Percentiles rank a stretch among this genome's conserved stretches.
phyloP scores from a whole-genome alignment of 176 grass and related monocot species.

The Calamus simplicifolius region DNA sequence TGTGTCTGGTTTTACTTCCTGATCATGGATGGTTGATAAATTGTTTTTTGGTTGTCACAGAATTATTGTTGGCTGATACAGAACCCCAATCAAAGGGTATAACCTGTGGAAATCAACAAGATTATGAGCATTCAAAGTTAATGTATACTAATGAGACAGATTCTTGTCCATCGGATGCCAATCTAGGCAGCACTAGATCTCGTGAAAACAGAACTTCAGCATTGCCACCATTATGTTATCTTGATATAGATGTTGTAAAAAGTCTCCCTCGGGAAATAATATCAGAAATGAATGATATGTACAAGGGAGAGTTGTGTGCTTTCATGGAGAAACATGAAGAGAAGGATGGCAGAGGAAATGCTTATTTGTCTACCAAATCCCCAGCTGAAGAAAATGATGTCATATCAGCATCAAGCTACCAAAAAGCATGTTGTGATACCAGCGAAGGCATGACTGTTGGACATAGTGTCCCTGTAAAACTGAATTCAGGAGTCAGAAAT shows the following conservation, averaged over 20 bases:
- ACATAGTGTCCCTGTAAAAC: too few relatives aligned
- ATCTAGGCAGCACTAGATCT: slow-evolving; percentile 31
- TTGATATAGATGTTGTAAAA: slow-evolving; percentile 82
- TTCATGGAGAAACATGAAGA: slow-evolving; percentile 25
- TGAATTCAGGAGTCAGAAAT: too few relatives aligned
- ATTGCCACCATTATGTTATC: slow-evolving; percentile 52
- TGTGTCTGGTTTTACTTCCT: too few relatives aligned
- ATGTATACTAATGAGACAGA: slow-evolving; percentile 8
- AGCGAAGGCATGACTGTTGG: too few relatives aligned
- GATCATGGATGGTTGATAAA: neutral
- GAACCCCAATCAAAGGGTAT: neutral
- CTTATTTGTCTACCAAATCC: slow-evolving; percentile 25
- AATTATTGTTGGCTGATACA: neutral
- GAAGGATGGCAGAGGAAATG: slow-evolving; percentile 21
- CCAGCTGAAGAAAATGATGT: neutral
- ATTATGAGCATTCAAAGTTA: slow-evolving; percentile 13
- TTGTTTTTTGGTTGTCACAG: neutral
- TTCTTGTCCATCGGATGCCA: slow-evolving; percentile 16
- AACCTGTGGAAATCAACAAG: slow-evolving; percentile 16
- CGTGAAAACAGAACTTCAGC: slow-evolving; percentile 29
- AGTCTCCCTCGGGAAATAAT: slow-evolving; percentile 86
- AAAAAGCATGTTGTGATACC: too few relatives aligned
- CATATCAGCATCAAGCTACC: too few relatives aligned
- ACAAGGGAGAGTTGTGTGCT: slow-evolving; percentile 67
- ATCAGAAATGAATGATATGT: slow-evolving; percentile 75